Evolutionary conservation across 2,329 filamentous ascomycete genomes (phyloP).

Genomic region (Trichoderma sp.): DNA sequence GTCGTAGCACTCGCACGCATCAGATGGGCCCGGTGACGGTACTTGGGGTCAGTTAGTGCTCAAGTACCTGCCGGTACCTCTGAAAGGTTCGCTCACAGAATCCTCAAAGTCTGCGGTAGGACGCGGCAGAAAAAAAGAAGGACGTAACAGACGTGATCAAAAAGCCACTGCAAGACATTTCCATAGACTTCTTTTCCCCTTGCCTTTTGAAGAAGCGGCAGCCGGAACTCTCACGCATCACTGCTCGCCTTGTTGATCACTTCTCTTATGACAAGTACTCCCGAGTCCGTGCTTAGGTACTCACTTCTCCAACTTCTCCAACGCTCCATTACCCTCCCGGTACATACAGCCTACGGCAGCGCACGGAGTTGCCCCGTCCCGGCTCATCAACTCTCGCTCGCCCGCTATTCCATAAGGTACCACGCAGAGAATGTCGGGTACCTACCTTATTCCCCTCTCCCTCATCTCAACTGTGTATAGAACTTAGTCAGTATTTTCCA

Average conservation of each 20-base stretch:
- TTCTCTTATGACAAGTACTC: no score
- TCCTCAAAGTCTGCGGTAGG: background rate
- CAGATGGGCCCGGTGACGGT: background rate
- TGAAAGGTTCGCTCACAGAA: background rate
- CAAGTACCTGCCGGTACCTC: background rate
- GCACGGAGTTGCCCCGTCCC: constrained; percentile 16
- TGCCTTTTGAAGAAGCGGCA: background rate
- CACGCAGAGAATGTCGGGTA: background rate
- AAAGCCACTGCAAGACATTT: background rate
- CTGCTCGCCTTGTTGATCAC: no score
- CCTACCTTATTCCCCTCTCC: background rate
- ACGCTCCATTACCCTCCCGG: background rate
- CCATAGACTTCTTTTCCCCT: background rate
- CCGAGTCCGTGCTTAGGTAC: no score
- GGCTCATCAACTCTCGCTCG: background rate
- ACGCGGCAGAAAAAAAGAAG: background rate
- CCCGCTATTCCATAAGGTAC: background rate
- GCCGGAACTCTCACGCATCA: no score
- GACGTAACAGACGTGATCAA: background rate
- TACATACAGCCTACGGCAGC: background rate
- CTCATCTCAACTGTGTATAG: background rate
- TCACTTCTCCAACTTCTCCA: background rate
- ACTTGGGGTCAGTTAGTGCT: background rate
- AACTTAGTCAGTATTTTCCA: background rate
- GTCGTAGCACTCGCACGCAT: background rate